Evolutionary conservation across 768 basidiomycete genomes (phyloP), one percentile per base, ranked within the genome.

Genomic region (Mrakia blollopis): DNA sequence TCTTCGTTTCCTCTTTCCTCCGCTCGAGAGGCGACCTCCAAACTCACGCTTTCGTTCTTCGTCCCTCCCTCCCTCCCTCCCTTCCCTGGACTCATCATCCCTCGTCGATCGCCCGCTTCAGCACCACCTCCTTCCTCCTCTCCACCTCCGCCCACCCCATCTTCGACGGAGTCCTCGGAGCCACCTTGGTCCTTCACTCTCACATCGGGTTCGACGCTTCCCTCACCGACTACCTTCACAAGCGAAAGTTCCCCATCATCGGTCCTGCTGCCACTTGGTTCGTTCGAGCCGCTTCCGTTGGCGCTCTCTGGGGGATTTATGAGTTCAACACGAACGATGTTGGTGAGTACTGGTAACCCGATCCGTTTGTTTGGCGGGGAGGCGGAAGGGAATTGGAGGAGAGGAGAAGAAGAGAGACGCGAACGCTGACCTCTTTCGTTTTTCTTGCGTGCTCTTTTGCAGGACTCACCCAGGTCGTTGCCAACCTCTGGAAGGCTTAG

Each of bases 241-340:
- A 88, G 35, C 92, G 96, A 84, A 98, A 99, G 85, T 97, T 91
- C 87, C 93, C 94, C n/a, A 79, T 89, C 62, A 72, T 94, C 77
- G 94, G 92, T 16, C 88, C 86, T 0, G 73, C 90, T 65, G 80
- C 84, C 18, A 89, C 86, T n/a, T 98, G 96, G 96, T 83, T 86
- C 11, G 86, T 98, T 74, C 88, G 94, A 67, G 84, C 88, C 9
- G 85, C 89, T 8, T 98, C 97, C 39, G 88, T 90, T 54, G 93
- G 89, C 30, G 89, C 91, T 7, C 87, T 94, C 72, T 89, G 93
- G 63, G 96, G 97, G 23, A 88, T 98, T 9, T 99, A 97, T 86
- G 91, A 97, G 84, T 98, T 98, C 87, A 98, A 98, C 86, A 98
- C 97, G 61, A 94, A 96, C 82, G 96, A 98, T 83, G 90, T 99